Percentiles rank a stretch among this genome's conserved stretches.
phyloP scores from a whole-genome alignment of 352 stramenopile species.

The Globisporangium spiculum region DNA sequence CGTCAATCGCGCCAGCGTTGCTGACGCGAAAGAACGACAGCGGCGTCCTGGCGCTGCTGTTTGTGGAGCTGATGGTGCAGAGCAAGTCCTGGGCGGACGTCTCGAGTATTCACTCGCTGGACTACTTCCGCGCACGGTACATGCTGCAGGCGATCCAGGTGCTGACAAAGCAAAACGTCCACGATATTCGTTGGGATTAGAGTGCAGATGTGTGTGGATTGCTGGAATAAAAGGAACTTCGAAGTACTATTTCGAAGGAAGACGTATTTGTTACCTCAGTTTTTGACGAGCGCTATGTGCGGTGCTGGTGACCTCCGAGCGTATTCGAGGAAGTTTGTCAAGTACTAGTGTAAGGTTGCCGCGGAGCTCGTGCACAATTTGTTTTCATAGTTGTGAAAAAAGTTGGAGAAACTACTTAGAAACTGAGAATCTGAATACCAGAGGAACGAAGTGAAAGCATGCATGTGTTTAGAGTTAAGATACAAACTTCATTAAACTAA shows the following conservation, averaged over 20 bases:
- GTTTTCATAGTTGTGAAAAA: too few species aligned
- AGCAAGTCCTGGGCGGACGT: slow-evolving; percentile 9
- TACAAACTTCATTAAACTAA: too few species aligned
- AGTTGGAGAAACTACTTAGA: too few species aligned
- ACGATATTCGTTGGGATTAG: not conserved
- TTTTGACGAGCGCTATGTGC: too few species aligned
- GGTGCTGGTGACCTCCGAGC: too few species aligned
- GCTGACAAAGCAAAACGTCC: slow-evolving; percentile 8
- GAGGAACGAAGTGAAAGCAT: too few species aligned
- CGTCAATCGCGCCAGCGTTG: not conserved
- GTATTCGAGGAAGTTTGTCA: too few species aligned
- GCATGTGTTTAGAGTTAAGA: too few species aligned
- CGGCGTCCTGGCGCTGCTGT: slow-evolving; percentile 14
- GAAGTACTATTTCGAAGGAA: not conserved
- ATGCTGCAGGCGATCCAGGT: slow-evolving; percentile 16
- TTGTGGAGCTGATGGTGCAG: slow-evolving; percentile 10
- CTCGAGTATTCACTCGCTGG: not conserved
- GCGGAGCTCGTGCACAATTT: too few species aligned
- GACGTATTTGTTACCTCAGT: too few species aligned
- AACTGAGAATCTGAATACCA: too few species aligned
- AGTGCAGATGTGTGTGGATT: not conserved
- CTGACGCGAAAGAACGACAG: slow-evolving; percentile 4
- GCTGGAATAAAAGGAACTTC: not conserved
- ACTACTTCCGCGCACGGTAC: slow-evolving; percentile 16
- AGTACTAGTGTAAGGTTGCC: too few species aligned